Evolutionary conservation across 805 yeast genomes (phyloP).

Genomic region (Yarrowia sp.): DNA sequence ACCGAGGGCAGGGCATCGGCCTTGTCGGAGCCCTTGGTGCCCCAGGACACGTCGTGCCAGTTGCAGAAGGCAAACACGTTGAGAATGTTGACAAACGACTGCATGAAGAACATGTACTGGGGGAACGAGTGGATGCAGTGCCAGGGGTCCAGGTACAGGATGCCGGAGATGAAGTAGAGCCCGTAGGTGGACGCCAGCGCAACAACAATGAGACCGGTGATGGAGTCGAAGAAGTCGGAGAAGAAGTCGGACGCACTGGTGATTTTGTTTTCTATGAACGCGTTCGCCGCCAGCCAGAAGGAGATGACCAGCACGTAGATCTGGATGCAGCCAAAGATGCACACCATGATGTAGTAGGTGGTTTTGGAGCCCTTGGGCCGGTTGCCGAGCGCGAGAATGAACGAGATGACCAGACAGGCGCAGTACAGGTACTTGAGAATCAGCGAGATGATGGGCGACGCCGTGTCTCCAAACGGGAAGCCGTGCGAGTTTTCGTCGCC

Average conservation of each 20-base stretch:
- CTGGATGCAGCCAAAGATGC: slow-evolving; percentile 66
- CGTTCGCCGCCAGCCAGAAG: slow-evolving; percentile 62
- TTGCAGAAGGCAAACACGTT: slow-evolving; percentile 74
- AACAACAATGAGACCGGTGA: slow-evolving; percentile 63
- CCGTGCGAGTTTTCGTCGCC: slow-evolving; percentile 54
- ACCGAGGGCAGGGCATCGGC: slow-evolving; percentile 64
- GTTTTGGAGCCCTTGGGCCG: slow-evolving; percentile 67
- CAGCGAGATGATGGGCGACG: slow-evolving; percentile 56
- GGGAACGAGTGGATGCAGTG: slow-evolving; percentile 64
- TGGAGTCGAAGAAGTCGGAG: slow-evolving; percentile 51
- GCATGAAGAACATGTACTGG: slow-evolving; percentile 51
- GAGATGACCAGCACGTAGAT: slow-evolving; percentile 66
- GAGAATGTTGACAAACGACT: slow-evolving; percentile 55
- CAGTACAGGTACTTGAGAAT: slow-evolving; percentile 62
- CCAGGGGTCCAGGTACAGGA: slow-evolving; percentile 71
- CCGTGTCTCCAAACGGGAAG: slow-evolving; percentile 49
- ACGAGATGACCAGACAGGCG: slow-evolving; percentile 64
- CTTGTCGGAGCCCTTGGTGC: slow-evolving; percentile 69
- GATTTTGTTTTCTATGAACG: slow-evolving; percentile 53
- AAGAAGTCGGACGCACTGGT: slow-evolving; percentile 47
- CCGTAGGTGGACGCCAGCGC: slow-evolving; percentile 69
- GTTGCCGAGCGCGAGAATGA: slow-evolving; percentile 68
- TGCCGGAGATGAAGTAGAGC: slow-evolving; percentile 63
- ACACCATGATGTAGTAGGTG: slow-evolving; percentile 60
- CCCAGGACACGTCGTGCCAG: slow-evolving; percentile 77